These are phyloP conservation scores for Hirsutella minnesotensis DNA, from an alignment of 2,329 filamentous ascomycete genomes.

Conservation along the genomic window DNA sequence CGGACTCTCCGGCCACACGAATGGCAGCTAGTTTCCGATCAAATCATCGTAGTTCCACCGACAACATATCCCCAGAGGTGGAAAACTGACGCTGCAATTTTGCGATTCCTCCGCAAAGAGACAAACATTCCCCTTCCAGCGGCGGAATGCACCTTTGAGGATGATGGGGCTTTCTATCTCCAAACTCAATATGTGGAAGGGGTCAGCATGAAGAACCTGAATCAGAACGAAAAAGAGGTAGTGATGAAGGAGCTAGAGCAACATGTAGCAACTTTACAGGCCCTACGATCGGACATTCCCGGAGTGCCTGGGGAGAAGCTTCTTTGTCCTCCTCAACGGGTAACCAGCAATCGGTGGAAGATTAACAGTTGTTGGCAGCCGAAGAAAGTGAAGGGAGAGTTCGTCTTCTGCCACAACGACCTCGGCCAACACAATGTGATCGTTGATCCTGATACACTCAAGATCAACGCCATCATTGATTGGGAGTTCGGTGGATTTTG, in stretches of 20 bases:
- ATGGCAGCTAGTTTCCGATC: constrained; percentile 2
- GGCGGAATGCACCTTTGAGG: constrained; percentile 3
- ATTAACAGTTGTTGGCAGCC: constrained; percentile 5
- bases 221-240: constrained; percentile 1
- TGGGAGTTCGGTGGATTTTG: constrained; percentile 24
- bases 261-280: neutral
- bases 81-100: constrained; percentile 5
- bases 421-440: constrained; percentile 7
- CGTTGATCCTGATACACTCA: constrained; percentile 11
- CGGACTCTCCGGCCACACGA: constrained; percentile 4
- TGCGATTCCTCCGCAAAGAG: constrained; percentile 2
- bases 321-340: constrained; percentile 5
- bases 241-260: constrained; percentile 1
- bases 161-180: constrained; percentile 6
- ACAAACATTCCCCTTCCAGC: constrained; percentile 6
- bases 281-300: constrained; percentile 3
- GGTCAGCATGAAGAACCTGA: constrained; percentile 2
- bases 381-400: constrained; percentile 3
- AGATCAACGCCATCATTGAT: constrained; percentile 20
- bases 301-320: constrained; percentile 6
- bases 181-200: constrained; percentile 2
- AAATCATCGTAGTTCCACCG: neutral
- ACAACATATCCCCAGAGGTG: constrained; percentile 5
- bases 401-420: constrained; percentile 8
- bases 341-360: constrained; percentile 4